phyloP scores from a whole-genome alignment of 2,329 filamentous ascomycete genomes.

The Thelonectria olida region DNA sequence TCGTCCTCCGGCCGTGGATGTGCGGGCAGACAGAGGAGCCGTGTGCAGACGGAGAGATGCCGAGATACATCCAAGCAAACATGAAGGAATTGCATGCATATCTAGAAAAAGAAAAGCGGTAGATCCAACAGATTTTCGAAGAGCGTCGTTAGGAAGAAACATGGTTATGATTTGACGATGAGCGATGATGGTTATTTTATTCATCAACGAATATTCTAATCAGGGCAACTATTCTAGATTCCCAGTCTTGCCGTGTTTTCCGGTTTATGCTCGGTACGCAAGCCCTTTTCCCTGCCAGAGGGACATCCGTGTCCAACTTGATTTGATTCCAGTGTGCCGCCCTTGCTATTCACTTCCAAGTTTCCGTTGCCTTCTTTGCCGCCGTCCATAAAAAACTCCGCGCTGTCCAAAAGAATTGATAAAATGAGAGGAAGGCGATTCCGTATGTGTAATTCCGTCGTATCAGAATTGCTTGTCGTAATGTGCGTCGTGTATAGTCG shows the following conservation, averaged over 20 bases:
- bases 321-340: conserved; percentile 7
- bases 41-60: not conserved
- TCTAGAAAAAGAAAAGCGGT: not conserved
- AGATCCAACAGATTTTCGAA: not conserved
- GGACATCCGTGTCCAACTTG: conserved; percentile 26
- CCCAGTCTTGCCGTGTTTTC: conserved; percentile 16
- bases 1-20: not conserved
- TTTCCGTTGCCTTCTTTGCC: not conserved
- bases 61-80: not conserved
- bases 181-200: conserved; percentile 32
- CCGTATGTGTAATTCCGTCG: conserved; percentile 22
- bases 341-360: not conserved
- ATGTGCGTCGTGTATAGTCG: conserved; percentile 28
- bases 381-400: conserved; percentile 30
- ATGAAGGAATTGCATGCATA: not conserved
- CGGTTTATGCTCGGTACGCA: conserved; percentile 3
- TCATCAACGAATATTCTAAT: conserved; percentile 32
- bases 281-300: conserved; percentile 36
- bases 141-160: conserved; percentile 7
- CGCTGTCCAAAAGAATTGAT: conserved; percentile 29
- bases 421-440: conserved; percentile 10
- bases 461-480: conserved; percentile 26
- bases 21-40: too few relatives aligned
- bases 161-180: conserved; percentile 29
- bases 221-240: conserved; percentile 13